Evolutionary conservation across 305 asterid species (phyloP).

Genomic region (Fraxinus xanthoxyloides): DNA sequence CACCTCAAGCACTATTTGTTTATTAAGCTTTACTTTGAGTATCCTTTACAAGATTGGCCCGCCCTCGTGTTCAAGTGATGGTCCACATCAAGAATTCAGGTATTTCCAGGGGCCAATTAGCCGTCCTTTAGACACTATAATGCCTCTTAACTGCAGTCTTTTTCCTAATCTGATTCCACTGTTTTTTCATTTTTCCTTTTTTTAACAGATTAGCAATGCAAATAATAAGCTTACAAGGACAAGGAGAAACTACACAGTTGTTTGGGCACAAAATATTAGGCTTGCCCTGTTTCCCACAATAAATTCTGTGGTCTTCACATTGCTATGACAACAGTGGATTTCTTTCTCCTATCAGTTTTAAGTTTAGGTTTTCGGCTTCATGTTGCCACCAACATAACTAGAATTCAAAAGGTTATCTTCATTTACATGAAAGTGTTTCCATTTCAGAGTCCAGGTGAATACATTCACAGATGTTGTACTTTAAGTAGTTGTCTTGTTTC

Average conservation of each 20-base stretch:
- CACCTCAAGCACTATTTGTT: slow-evolving; percentile 2
- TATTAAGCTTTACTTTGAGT: neutral
- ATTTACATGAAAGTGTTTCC: slow-evolving; percentile 8
- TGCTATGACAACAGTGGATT: neutral
- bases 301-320: neutral
- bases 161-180: neutral
- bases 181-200: neutral
- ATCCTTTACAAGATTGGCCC: neutral
- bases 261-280: neutral
- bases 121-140: neutral
- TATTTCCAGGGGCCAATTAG: neutral
- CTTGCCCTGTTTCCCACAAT: neutral
- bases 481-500: slow-evolving; percentile 1
- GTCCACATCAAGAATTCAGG: neutral
- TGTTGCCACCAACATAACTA: neutral
- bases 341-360: slow-evolving; percentile 12
- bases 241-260: neutral
- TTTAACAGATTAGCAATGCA: neutral
- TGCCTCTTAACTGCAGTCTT: neutral
- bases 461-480: neutral
- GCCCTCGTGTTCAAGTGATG: neutral
- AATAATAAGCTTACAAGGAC: neutral
- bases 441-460: neutral
- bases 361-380: neutral
- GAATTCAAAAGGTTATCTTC: slow-evolving; percentile 1